A percentile compares a stretch with the other conserved stretches of the same genome.
Evolutionary conservation across 306 rosid genomes (phyloP).

Genomic region (Cicer arietinum): DNA sequence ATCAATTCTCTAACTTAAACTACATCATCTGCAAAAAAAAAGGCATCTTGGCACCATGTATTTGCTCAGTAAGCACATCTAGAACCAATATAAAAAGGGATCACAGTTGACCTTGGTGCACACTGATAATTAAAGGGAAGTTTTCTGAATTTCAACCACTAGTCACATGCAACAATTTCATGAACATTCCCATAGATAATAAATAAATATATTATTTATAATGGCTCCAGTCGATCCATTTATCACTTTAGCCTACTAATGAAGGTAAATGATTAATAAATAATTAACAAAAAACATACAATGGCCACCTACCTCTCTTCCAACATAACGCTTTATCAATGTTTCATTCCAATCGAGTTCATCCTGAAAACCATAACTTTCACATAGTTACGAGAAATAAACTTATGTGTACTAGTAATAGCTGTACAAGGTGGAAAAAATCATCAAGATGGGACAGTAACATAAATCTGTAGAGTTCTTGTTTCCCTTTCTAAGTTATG

Average conservation of each 20-base stretch:
- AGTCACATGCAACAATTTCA: slow-evolving; percentile 5
- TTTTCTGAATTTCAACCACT: neutral
- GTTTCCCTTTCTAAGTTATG: slow-evolving; percentile 24
- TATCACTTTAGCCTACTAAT: slow-evolving; percentile 26
- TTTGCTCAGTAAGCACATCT: neutral
- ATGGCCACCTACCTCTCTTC: slow-evolving; percentile 75
- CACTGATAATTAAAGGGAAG: neutral
- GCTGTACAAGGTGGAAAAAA: slow-evolving; percentile 12
- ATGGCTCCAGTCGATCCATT: neutral
- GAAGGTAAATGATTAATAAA: slow-evolving; percentile 20
- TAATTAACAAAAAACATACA: slow-evolving; percentile 4
- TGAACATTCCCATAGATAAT: neutral
- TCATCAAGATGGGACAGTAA: slow-evolving; percentile 12
- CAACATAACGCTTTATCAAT: slow-evolving; percentile 73
- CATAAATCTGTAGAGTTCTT: slow-evolving; percentile 11
- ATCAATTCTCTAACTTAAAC: neutral
- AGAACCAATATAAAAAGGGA: neutral
- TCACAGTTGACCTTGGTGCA: neutral
- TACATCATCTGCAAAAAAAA: too few relatives aligned
- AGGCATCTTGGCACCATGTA: too few relatives aligned
- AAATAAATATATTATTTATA: neutral
- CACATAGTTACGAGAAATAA: slow-evolving; percentile 28
- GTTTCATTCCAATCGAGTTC: slow-evolving; percentile 86
- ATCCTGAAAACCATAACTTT: slow-evolving; percentile 58
- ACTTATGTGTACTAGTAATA: neutral